Evolutionary conservation across 106 monocot species (phyloP), one percentile per base, ranked within the genome.

Genomic region (Platanthera guangdongensis): DNA sequence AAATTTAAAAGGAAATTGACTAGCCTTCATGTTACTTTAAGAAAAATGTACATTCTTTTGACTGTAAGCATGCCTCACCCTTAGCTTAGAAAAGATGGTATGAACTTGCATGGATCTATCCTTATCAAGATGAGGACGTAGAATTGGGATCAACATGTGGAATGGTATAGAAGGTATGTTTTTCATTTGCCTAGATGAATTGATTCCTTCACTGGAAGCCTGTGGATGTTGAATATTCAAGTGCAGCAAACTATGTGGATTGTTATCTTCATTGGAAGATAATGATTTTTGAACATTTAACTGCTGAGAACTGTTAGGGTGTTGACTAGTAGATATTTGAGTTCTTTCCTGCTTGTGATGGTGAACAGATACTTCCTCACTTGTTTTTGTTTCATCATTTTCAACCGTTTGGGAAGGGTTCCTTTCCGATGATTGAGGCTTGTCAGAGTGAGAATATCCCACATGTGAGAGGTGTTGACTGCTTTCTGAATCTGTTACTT

Each of bases 21-120:
- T 67, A 67, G 67, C 67, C 9, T 12, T 39, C 4, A 70, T 48
- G 47, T 32, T 65, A 63, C 47, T 52, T 52, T 14, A 64, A n/a
- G 16, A 68, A 78, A 78, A 51, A 48, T 48, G 14, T 48, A 68
- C 14, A 78, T 47, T 16, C 15, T 16, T 51, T 19, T 72, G n/a
- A 72, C 8, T 50, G n/a, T 28, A 16, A 50, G 52, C 51, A 80
- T 68, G 16, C n/a, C 83, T 47, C 46, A 93, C 93, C 86, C 82
- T 85, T 74, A 93, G 82, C 81, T 90, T 93, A 71, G 83, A 50
- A 79, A 87, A 93, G 14, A 90, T 79, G 70, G 87, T 59, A 53
- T 88, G 82, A 68, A 93, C 87, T 77, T 90, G 93, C 93, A 93
- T 88, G 45, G 74, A 73, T 78, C 90, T 87, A 76, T 93, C 93